These are phyloP conservation scores for Trebouxia sp. DNA, from an alignment of 139 green algal genomes.

Conservation along the genomic window DNA sequence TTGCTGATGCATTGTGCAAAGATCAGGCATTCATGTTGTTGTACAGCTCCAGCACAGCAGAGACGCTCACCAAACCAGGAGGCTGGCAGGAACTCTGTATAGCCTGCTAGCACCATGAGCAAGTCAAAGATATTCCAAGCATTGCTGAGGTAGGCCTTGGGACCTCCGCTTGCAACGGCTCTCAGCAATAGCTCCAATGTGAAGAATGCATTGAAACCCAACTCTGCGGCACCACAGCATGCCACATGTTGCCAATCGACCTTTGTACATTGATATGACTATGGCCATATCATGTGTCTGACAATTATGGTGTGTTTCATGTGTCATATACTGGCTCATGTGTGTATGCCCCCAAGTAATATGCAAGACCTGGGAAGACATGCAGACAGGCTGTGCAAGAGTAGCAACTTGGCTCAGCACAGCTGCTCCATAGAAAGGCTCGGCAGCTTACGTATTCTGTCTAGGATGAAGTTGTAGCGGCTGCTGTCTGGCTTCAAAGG, in stretches of 20 bases:
- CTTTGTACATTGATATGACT: too few relatives aligned
- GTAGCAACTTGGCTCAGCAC: too few relatives aligned
- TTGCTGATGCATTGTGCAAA: not conserved
- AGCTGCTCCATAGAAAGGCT: not conserved
- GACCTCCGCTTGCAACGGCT: conserved; percentile 53
- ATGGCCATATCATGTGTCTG: too few relatives aligned
- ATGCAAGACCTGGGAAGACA: too few relatives aligned
- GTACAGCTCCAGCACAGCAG: too few relatives aligned
- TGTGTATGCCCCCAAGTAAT: too few relatives aligned
- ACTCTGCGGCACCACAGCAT: conserved; percentile 46
- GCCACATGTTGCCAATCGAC: not conserved
- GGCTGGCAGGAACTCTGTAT: conserved; percentile 60
- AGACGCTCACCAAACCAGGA: conserved; percentile 17
- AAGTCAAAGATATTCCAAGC: conserved; percentile 78
- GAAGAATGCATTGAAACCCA: conserved; percentile 74
- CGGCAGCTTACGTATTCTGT: conserved; percentile 46
- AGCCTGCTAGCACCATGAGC: conserved; percentile 70
- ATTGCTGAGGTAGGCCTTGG: conserved; percentile 51
- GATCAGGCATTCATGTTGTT: not conserved
- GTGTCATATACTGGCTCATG: too few relatives aligned
- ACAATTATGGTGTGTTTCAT: too few relatives aligned
- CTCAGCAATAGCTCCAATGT: conserved; percentile 69
- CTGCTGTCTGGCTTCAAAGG: conserved; percentile 46
- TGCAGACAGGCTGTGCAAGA: too few relatives aligned
- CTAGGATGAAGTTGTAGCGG: conserved; percentile 49